These are phyloP conservation scores for Trifolium fragiferum DNA, from an alignment of 306 rosid genomes.

Conservation along the genomic window DNA sequence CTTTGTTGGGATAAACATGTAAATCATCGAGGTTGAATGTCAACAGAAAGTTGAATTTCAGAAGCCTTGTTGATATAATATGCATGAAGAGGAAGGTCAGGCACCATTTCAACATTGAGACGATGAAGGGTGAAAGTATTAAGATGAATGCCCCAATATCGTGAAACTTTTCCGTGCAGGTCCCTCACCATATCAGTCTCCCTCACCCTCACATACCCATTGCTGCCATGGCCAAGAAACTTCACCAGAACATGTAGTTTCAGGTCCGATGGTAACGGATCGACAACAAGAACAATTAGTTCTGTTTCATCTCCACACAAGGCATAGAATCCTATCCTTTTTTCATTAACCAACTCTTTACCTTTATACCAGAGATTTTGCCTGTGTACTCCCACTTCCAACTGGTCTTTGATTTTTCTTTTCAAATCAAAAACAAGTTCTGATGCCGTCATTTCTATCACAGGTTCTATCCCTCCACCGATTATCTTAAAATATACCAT, in stretches of 20 bases:
- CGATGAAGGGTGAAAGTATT: conserved; percentile 15
- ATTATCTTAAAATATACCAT: conserved; percentile 32
- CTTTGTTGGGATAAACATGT: neutral
- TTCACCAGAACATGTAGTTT: conserved; percentile 40
- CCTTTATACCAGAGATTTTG: conserved; percentile 43
- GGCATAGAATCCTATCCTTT: neutral
- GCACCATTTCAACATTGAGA: conserved; percentile 9
- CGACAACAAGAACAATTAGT: conserved; percentile 34
- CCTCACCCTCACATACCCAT: conserved; percentile 40
- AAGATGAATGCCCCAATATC: conserved; percentile 40
- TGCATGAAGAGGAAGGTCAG: conserved; percentile 34
- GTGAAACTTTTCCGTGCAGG: conserved; percentile 33
- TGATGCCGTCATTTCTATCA: conserved; percentile 2
- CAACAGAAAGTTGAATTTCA: conserved; percentile 33
- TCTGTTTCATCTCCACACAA: conserved; percentile 10
- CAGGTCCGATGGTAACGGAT: conserved; percentile 1
- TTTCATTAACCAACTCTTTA: neutral
- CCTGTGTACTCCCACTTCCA: conserved; percentile 34
- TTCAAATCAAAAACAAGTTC: conserved; percentile 41
- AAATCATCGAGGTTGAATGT: conserved; percentile 33
- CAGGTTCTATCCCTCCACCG: conserved; percentile 44
- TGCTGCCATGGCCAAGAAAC: neutral
- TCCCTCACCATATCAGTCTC: conserved; percentile 45
- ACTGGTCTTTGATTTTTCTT: conserved; percentile 25
- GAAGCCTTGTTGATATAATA: conserved; percentile 46